phyloP scores from a whole-genome alignment of 352 stramenopile genomes.

The Phytophthora chlamydospora region DNA sequence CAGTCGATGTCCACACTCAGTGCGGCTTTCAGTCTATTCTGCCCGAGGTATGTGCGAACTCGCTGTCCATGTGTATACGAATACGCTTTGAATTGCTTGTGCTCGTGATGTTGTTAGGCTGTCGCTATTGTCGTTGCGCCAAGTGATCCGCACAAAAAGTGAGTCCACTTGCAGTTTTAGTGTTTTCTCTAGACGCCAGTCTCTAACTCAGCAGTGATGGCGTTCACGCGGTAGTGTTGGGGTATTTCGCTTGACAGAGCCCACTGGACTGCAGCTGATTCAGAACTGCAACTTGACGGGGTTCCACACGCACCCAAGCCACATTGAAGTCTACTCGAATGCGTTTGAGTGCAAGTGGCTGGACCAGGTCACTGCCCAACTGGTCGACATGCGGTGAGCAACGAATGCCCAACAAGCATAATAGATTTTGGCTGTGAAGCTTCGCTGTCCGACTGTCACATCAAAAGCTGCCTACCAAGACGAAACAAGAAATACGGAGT shows the following conservation, averaged over 20 bases:
- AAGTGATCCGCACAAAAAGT: constrained; percentile 72
- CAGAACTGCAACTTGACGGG: constrained; percentile 87
- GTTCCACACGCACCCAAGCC: constrained; percentile 85
- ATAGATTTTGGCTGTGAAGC: constrained; percentile 19
- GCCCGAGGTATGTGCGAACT: constrained; percentile 56
- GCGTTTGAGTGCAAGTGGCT: constrained; percentile 79
- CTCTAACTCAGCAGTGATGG: not conserved
- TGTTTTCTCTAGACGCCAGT: not conserved
- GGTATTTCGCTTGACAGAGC: constrained; percentile 85
- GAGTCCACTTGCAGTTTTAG: not conserved
- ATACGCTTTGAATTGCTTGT: constrained; percentile 5
- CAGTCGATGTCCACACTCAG: constrained; percentile 91
- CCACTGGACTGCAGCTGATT: constrained; percentile 83
- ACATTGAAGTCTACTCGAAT: constrained; percentile 82
- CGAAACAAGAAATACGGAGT: constrained; percentile 2
- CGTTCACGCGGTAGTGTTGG: constrained; percentile 63
- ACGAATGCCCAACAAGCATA: not conserved
- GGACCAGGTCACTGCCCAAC: constrained; percentile 31
- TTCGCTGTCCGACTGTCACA: not conserved
- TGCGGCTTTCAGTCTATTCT: constrained; percentile 91
- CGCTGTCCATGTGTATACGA: not conserved
- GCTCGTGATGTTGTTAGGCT: constrained; percentile 37
- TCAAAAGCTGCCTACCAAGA: not conserved
- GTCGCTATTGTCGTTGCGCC: constrained; percentile 90
- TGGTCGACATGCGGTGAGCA: constrained; percentile 78